phyloP scores from a whole-genome alignment of 2,329 filamentous ascomycete genomes.

The Alternaria dauci region DNA sequence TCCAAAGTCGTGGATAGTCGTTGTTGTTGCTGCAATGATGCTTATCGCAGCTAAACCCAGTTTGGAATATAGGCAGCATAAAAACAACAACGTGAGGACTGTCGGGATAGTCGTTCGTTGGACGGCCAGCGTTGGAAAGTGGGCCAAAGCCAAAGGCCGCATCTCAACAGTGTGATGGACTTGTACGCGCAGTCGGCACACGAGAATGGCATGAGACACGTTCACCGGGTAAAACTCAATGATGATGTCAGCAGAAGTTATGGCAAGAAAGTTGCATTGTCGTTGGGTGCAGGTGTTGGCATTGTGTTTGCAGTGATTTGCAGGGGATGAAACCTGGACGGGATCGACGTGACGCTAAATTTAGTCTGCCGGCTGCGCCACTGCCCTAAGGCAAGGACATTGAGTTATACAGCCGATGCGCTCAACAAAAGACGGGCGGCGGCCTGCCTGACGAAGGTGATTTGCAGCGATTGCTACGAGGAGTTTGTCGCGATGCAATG shows the following conservation, averaged over 20 bases:
- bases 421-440: constrained; percentile 10
- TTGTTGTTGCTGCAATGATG: not conserved
- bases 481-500: not conserved
- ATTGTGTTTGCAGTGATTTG: constrained; percentile 1
- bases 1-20: no score
- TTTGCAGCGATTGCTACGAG: not conserved
- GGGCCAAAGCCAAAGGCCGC: not conserved
- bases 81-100: not conserved
- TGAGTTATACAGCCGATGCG: constrained; percentile 1
- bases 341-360: constrained; percentile 14
- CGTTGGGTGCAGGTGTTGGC: not conserved
- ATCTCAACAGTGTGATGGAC: not conserved
- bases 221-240: not conserved
- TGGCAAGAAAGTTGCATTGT: not conserved
- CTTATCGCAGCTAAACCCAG: not conserved
- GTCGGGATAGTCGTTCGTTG: not conserved
- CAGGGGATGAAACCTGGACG: constrained; percentile 16
- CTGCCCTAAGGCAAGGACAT: constrained; percentile 8
- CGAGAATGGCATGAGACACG: not conserved
- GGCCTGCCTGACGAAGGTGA: not conserved
- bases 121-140: not conserved
- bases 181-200: not conserved
- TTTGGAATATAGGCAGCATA: not conserved
- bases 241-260: not conserved
- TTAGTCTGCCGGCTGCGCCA: constrained; percentile 23